A percentile compares a stretch with the other conserved stretches of the same genome.
Conservation (phyloP, 192 early-diverging fungal genomes). For the Podila verticillata region DNA sequence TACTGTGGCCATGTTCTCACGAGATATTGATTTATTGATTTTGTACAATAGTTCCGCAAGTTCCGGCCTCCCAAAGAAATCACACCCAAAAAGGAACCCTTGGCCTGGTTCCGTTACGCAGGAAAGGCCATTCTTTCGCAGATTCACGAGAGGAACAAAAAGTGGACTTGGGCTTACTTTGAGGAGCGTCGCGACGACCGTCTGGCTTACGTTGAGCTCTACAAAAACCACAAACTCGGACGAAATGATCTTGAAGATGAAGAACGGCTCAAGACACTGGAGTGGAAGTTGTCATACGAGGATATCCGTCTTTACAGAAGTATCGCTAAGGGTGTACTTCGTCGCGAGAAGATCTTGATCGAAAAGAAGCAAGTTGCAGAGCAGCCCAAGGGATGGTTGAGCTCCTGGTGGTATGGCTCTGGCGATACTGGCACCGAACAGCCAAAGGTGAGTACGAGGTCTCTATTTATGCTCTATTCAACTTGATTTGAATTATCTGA, state of each 20-base stretch:
- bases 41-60: slow-evolving; percentile 72
- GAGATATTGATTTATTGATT: background rate
- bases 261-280: slow-evolving; percentile 69
- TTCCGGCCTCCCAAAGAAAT: slow-evolving; percentile 85
- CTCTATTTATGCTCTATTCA: background rate
- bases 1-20: background rate
- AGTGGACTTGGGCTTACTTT: slow-evolving; percentile 88
- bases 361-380: slow-evolving; percentile 51
- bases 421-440: background rate
- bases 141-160: slow-evolving; percentile 85
- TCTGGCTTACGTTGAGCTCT: slow-evolving; percentile 77
- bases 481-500: too few species aligned
- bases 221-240: slow-evolving; percentile 68
- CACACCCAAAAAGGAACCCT: slow-evolving; percentile 85
- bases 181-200: slow-evolving; percentile 86
- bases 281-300: slow-evolving; percentile 83
- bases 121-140: slow-evolving; percentile 82
- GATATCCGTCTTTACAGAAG: slow-evolving; percentile 91
- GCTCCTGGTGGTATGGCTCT: slow-evolving; percentile 54
- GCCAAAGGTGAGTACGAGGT: background rate
- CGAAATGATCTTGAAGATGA: slow-evolving; percentile 59
- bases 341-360: slow-evolving; percentile 77
- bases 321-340: slow-evolving; percentile 75
- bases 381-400: slow-evolving; percentile 62
- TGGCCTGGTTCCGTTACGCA: slow-evolving; percentile 85